These are phyloP conservation scores for Volvox reticuliferus DNA, from an alignment of 139 green algal genomes.

Conservation along the genomic window DNA sequence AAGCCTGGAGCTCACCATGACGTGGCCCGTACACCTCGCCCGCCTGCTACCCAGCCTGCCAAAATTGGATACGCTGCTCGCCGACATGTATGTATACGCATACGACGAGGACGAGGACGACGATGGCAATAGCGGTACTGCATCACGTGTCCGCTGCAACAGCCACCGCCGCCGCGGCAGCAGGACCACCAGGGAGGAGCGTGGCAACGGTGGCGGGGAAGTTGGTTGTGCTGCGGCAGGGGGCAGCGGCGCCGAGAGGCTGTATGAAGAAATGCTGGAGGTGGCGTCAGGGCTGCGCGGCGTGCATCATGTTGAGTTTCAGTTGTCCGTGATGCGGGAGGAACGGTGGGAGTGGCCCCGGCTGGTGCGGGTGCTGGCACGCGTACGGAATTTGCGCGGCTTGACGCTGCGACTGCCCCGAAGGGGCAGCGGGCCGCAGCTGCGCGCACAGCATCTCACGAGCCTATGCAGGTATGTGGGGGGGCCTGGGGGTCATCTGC, in stretches of 20 bases:
- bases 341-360: constrained; percentile 22
- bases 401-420: constrained; percentile 12
- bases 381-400: neutral
- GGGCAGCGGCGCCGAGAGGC: neutral
- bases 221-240: neutral
- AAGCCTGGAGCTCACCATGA: constrained; percentile 27
- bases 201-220: too few species aligned
- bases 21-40: constrained; percentile 9
- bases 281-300: neutral
- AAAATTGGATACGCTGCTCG: neutral
- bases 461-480: neutral
- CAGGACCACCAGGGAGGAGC: too few species aligned
- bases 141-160: too few species aligned
- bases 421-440: neutral
- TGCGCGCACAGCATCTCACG: neutral
- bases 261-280: constrained; percentile 3
- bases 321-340: constrained; percentile 36
- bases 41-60: constrained; percentile 28
- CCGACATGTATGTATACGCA: constrained; percentile 17
- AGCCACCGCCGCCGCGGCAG: too few species aligned
- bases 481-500: too few species aligned
- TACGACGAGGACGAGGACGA: neutral
- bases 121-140: too few species aligned
- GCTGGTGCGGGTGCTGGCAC: constrained; percentile 19
- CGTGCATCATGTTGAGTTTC: neutral